Percentiles rank a stretch among this genome's conserved stretches.
phyloP scores from a whole-genome alignment of 495 filamentous ascomycete genomes.

The Trichoderma parareesei region DNA sequence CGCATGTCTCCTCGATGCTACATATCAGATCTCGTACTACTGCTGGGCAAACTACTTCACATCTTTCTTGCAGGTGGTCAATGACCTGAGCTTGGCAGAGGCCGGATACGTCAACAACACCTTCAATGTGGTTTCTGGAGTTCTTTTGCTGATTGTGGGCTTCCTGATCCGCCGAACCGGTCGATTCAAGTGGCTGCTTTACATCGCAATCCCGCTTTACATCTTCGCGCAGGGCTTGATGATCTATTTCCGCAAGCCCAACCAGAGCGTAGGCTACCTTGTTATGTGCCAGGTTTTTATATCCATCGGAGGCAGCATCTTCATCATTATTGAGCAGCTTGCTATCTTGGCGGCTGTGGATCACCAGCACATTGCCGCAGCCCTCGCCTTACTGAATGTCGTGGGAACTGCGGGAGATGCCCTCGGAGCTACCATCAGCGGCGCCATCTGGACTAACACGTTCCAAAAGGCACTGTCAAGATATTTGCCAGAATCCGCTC shows the following conservation, averaged over 20 bases:
- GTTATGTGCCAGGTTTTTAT: constrained; percentile 77
- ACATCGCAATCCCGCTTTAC: constrained; percentile 54
- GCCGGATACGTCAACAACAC: constrained; percentile 58
- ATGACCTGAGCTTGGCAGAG: constrained; percentile 44
- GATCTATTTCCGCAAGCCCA: constrained; percentile 59
- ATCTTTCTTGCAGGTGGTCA: constrained; percentile 64
- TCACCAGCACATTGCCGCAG: constrained; percentile 58
- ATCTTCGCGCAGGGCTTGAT: constrained; percentile 62
- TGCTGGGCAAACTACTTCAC: constrained; percentile 60
- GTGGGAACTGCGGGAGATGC: constrained; percentile 56
- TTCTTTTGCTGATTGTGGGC: constrained; percentile 50
- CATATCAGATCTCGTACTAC: constrained; percentile 54
- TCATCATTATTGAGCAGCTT: constrained; percentile 57
- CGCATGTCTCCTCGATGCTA: constrained; percentile 45
- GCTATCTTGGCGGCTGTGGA: constrained; percentile 56
- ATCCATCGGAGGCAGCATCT: constrained; percentile 51
- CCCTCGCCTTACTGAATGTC: constrained; percentile 54
- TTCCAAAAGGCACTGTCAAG: constrained; percentile 43
- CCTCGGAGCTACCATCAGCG: constrained; percentile 52
- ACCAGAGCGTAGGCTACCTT: constrained; percentile 53
- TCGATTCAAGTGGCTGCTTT: constrained; percentile 52
- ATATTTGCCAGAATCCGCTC: constrained; percentile 49
- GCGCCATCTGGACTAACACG: constrained; percentile 58
- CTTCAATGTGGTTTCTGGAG: constrained; percentile 61
- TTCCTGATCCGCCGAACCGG: constrained; percentile 45